These are phyloP conservation scores for Aureobasidium leucospermi DNA, from an alignment of 2,329 filamentous ascomycete genomes.

Conservation along the genomic window DNA sequence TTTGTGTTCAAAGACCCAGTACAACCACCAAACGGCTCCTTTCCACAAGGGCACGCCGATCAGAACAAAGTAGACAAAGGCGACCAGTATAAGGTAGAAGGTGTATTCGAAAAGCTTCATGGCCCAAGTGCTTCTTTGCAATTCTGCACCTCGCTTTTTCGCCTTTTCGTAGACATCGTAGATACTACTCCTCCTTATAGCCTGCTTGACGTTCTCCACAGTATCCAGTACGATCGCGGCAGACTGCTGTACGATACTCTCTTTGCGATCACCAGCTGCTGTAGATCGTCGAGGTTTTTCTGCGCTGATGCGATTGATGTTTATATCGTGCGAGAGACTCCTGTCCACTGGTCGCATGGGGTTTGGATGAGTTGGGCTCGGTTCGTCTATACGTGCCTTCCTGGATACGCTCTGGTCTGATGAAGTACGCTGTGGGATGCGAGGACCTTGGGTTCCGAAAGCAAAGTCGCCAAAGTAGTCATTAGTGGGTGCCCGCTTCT, in stretches of 20 bases:
- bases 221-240: slow-evolving; percentile 5
- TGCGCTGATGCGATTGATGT: not conserved
- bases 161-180: slow-evolving; percentile 21
- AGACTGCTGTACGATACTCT: slow-evolving; percentile 1
- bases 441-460: not conserved
- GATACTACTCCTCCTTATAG: slow-evolving; percentile 15
- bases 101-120: slow-evolving; percentile 33
- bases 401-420: not conserved
- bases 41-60: slow-evolving; percentile 41
- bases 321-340: not conserved
- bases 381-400: not conserved
- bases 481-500: not conserved
- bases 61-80: slow-evolving; percentile 41
- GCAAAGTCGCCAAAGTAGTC: slow-evolving; percentile 3
- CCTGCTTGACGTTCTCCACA: not conserved
- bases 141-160: slow-evolving; percentile 16
- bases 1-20: slow-evolving; percentile 34
- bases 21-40: slow-evolving; percentile 38
- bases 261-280: not conserved
- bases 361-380: not conserved
- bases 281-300: not conserved
- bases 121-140: slow-evolving; percentile 26
- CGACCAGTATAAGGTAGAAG: slow-evolving; percentile 31
- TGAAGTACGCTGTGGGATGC: not conserved
- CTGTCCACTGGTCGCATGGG: not conserved